Evolutionary conservation across 345 rosid species (phyloP).

Genomic region (Citrus inodora): DNA sequence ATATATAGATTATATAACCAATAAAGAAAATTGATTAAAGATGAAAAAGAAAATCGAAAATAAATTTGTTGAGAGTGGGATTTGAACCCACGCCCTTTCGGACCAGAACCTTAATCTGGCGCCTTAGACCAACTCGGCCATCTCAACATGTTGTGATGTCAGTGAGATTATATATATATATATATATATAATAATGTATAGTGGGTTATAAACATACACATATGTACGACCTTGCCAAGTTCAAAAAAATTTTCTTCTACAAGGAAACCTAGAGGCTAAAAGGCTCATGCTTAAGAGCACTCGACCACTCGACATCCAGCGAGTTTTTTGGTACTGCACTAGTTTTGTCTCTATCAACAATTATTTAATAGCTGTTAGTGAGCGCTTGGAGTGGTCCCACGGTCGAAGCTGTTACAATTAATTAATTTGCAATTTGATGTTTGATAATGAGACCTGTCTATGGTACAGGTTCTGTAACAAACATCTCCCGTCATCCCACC

Average conservation of each 20-base stretch:
- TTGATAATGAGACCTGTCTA: background rate
- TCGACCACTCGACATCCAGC: background rate
- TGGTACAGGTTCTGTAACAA: no score
- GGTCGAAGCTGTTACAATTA: background rate
- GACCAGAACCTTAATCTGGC: constrained; percentile 99
- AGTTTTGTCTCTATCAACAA: background rate
- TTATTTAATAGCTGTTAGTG: background rate
- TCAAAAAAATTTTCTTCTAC: background rate
- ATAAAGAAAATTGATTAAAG: no score
- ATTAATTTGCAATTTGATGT: background rate
- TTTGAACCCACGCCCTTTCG: constrained; percentile 99
- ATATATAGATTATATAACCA: no score
- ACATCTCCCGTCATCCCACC: no score
- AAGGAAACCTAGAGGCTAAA: background rate
- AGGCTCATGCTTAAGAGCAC: background rate
- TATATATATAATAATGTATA: no score
- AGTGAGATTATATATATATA: no score
- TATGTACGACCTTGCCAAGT: background rate
- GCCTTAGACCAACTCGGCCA: constrained; percentile 99
- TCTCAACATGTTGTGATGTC: constrained; percentile 34
- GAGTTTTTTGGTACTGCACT: background rate
- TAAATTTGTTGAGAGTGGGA: constrained; percentile 1
- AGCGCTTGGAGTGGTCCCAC: background rate
- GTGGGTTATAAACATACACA: no score
- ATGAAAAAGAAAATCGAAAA: no score